Evolutionary conservation across 768 basidiomycete genomes (phyloP), one percentile per base, ranked within the genome.

Genomic region (Hericium rajendrae): DNA sequence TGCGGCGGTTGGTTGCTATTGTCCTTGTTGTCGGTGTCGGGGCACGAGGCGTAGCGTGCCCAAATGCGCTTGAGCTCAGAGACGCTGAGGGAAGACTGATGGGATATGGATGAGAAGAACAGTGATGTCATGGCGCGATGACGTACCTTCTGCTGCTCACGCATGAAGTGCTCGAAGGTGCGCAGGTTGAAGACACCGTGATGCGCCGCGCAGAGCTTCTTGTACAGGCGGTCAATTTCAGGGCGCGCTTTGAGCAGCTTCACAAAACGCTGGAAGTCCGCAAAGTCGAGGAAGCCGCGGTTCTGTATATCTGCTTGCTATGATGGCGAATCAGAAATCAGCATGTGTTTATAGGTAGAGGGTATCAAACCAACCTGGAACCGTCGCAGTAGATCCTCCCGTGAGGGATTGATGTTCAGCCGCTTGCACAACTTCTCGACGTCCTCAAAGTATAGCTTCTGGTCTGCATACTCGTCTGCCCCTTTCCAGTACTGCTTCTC

Each of bases 401-500:
- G 70, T 0, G 77, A 75, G 16, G 81, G 72, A 57, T 80, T 81
- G 46, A 86, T 78, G 66, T 89, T 88, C 64, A 93, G 70, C 39
- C 87, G 73, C 66, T 73, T 77, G 68, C 88, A 92, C 50, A 93
- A 69, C 56, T 74, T 76, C 67, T 87, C 82, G 5, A 90, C 79
- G 61, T 93, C 86, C 11, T 80, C 81, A 59, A 90, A 88, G 48
- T 78, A 79, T 43, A 91, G 67, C 53, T 76, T 76, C 59, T 84
- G 78, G 66, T 87, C 85, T 6, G 77, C 75, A 46, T 78, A 73
- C 39, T 79, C 74, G 60, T 87, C 85, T 0, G 84, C 81, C 13
- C 78, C 80, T 65, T 84, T 88, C 90, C 91, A 92, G 66, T 86
- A 88, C 68, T 86, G 85, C 56, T 81, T 78, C 71, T 90, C 82